Base-by-base conservation (phyloP, 345 rosid species). In the Dimocarpus longan region DNA sequence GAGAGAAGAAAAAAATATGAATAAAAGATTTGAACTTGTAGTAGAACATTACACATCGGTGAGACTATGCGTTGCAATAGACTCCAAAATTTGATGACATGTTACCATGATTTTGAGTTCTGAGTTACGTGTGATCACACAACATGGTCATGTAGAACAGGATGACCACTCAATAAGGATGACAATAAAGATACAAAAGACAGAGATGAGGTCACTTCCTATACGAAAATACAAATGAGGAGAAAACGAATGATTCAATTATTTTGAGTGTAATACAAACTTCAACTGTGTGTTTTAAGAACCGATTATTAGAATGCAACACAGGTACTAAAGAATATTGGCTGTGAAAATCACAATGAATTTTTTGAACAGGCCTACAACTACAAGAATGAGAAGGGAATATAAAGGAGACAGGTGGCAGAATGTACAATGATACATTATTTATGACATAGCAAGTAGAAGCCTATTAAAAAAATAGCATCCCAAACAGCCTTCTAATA, bases 401-500 rank as follows among this genome's bases (percentile, higher is more conserved):
- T 22, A 46, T 70, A 46, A 26, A 62, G 54, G 15, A 44, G 57
- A 64, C 24, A 16, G 18, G 32, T 39, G 57, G 24, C 68, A 42
- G 15, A 74, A 62, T 60, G 40, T 60, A 24, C 16, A 60, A 40
- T 16, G 11, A 3, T 12, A 62, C 52, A 74, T 42, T 42, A 39
- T 40, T 22, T 57, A 11, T 48, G 3, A 50, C 26, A 65, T 6
- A 46, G 69, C 66, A 66, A 46, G 32, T 22, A 59, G 2, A 75
- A 48, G 32, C 28, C n/a, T 43, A 12, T 44, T n/a, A 26, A 75
- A 52, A 46, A 67, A 52, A 24, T n/a, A 67, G 52, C 54, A 21
- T 7, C 40, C 65, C 65, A 56, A 70, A 44, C 69, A 70, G 74
- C 68, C 57, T 77, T 56, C 16, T 1, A 44, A 70, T 59, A 66